A percentile compares a stretch with the other conserved stretches of the same genome.
Conservation (phyloP, 1,284 basidiomycete genomes). For the Dichomitus squalens region DNA sequence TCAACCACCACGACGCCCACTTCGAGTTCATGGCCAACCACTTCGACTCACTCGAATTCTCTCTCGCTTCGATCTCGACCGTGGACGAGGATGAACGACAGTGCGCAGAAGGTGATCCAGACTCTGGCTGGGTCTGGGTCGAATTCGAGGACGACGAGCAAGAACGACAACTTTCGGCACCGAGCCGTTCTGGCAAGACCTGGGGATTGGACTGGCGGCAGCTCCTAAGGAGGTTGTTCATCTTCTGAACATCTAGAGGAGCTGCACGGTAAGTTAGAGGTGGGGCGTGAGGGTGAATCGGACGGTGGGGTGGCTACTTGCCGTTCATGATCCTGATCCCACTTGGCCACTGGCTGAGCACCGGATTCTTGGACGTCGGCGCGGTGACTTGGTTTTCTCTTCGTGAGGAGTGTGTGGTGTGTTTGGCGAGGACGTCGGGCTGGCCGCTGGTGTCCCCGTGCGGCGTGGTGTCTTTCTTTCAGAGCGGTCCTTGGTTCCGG, state of each 20-base stretch:
- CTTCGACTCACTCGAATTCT: neutral
- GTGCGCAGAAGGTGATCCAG: neutral
- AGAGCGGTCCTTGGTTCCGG: too few species aligned
- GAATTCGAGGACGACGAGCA: neutral
- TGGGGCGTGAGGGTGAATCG: neutral
- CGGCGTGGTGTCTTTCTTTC: too few species aligned
- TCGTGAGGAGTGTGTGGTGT: too few species aligned
- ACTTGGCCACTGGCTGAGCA: neutral
- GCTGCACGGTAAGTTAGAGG: neutral
- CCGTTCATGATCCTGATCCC: neutral
- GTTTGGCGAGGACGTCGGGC: neutral
- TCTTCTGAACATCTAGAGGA: neutral
- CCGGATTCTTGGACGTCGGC: neutral
- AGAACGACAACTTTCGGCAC: neutral
- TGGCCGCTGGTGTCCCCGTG: neutral
- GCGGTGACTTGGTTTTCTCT: neutral
- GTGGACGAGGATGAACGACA: neutral
- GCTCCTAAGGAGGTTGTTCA: neutral
- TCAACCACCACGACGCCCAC: too few species aligned
- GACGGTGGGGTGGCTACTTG: neutral
- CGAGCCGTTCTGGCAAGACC: neutral
- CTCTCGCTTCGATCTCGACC: neutral
- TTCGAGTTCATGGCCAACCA: neutral
- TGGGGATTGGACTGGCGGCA: neutral
- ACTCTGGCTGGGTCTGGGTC: neutral